A percentile compares a stretch with the other conserved stretches of the same genome.
These are phyloP conservation scores for Mycena citricolor DNA, from an alignment of 1,284 basidiomycete species.

Conservation along the genomic window DNA sequence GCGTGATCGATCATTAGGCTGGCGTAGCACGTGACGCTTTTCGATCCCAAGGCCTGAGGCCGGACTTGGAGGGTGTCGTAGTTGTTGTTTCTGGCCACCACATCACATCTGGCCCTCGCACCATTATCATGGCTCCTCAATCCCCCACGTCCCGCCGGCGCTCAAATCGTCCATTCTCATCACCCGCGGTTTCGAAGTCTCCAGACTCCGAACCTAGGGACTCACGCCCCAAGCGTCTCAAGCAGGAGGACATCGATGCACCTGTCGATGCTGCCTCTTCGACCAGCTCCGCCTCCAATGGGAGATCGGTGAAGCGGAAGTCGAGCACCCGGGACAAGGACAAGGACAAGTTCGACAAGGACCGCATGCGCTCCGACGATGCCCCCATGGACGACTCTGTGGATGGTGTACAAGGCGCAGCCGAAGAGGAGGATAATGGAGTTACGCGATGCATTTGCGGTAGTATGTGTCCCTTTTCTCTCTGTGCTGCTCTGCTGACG, in stretches of 20 bases:
- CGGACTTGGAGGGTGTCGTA: too few species aligned
- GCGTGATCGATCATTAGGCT: too few species aligned
- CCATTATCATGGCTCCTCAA: constrained; percentile 10
- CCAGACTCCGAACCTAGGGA: constrained; percentile 62
- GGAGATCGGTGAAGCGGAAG: constrained; percentile 52
- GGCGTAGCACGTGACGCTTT: too few species aligned
- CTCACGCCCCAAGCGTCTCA: constrained; percentile 61
- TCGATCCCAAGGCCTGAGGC: too few species aligned
- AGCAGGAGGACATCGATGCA: constrained; percentile 74
- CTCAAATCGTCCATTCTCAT: constrained; percentile 69
- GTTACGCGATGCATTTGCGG: constrained; percentile 95
- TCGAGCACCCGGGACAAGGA: constrained; percentile 56
- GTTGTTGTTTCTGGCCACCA: too few species aligned
- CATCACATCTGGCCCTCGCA: neutral
- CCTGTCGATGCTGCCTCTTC: constrained; percentile 45
- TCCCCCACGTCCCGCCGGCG: constrained; percentile 41
- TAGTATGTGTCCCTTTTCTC: constrained; percentile 66
- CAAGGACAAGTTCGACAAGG: constrained; percentile 28
- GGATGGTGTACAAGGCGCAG: constrained; percentile 37
- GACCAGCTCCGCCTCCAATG: constrained; percentile 40
- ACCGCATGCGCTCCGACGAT: constrained; percentile 24
- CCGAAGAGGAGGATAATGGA: constrained; percentile 73
- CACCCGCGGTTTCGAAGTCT: constrained; percentile 69
- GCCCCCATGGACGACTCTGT: constrained; percentile 36
- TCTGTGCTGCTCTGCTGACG: constrained; percentile 25